A percentile compares a stretch with the other conserved stretches of the same genome.
Evolutionary conservation across 2,329 filamentous ascomycete species (phyloP).

Genomic region (Colletotrichum lindemuthianum): DNA sequence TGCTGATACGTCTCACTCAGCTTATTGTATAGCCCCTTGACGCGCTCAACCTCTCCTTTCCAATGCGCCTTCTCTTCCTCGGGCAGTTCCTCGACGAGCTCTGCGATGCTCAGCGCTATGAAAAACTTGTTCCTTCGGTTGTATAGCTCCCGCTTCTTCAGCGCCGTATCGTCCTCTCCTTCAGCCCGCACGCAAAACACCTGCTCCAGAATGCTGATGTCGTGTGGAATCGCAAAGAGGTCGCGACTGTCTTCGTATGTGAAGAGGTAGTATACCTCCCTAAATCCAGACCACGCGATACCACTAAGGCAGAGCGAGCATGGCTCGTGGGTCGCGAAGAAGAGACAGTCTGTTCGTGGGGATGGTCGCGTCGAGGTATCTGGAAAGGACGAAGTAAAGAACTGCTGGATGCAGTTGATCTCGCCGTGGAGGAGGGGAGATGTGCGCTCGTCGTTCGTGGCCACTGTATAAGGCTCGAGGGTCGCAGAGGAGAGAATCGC

Average conservation of each 20-base stretch:
- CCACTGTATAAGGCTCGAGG: slow-evolving; percentile 57
- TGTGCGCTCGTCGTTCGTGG: slow-evolving; percentile 65
- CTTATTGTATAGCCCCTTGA: slow-evolving; percentile 59
- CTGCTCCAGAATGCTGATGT: slow-evolving; percentile 65
- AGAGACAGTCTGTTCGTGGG: slow-evolving; percentile 59
- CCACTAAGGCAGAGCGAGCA: slow-evolving; percentile 67
- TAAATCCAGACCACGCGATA: slow-evolving; percentile 68
- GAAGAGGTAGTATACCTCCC: slow-evolving; percentile 67
- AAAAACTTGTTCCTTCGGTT: slow-evolving; percentile 69
- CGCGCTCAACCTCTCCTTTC: slow-evolving; percentile 53
- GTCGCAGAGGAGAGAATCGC: slow-evolving; percentile 58
- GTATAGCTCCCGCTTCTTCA: slow-evolving; percentile 57
- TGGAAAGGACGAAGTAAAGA: slow-evolving; percentile 55
- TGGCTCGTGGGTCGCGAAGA: slow-evolving; percentile 68
- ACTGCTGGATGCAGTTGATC: slow-evolving; percentile 69
- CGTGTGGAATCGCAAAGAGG: slow-evolving; percentile 64
- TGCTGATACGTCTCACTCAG: slow-evolving; percentile 61
- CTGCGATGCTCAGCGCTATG: slow-evolving; percentile 51
- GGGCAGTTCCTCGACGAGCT: slow-evolving; percentile 50
- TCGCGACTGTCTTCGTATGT: slow-evolving; percentile 68
- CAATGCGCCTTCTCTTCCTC: slow-evolving; percentile 48
- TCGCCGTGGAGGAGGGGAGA: slow-evolving; percentile 69
- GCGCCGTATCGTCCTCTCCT: slow-evolving; percentile 48
- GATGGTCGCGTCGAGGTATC: slow-evolving; percentile 49
- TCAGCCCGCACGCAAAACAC: slow-evolving; percentile 61